A percentile compares a stretch with the other conserved stretches of the same genome.
Evolutionary conservation across 441 rosid species (phyloP).

Genomic region (Aquilaria agallochum): DNA sequence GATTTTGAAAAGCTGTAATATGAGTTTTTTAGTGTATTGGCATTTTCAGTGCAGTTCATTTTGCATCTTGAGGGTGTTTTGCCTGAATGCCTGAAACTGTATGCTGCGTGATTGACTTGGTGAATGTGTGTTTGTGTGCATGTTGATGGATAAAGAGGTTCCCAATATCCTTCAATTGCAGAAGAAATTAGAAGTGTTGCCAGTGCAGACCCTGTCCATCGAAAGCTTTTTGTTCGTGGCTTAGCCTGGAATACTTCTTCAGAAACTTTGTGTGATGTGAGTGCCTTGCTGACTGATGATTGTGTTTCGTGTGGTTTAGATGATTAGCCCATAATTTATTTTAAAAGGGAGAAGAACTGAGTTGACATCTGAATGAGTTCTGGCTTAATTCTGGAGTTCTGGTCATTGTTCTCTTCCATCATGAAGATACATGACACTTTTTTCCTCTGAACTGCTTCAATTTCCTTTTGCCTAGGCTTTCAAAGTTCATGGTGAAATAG

Average conservation of each 20-base stretch:
- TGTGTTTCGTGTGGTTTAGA: slow-evolving; percentile 36
- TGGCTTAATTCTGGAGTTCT: not conserved
- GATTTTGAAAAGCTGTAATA: not conserved
- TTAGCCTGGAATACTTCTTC: slow-evolving; percentile 85
- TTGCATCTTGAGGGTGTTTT: slow-evolving; percentile 18
- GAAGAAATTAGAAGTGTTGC: slow-evolving; percentile 74
- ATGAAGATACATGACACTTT: not conserved
- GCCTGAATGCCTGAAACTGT: slow-evolving; percentile 26
- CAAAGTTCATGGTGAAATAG: slow-evolving; percentile 64
- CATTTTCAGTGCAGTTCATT: slow-evolving; percentile 9
- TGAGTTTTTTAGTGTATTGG: not conserved
- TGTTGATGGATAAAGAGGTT: slow-evolving; percentile 67
- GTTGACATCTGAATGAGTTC: slow-evolving; percentile 1
- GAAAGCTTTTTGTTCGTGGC: slow-evolving; percentile 92
- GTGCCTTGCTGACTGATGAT: slow-evolving; percentile 51
- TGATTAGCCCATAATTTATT: slow-evolving; percentile 20
- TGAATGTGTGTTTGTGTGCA: slow-evolving; percentile 61
- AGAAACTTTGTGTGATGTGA: slow-evolving; percentile 78
- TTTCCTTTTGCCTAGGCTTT: slow-evolving; percentile 44
- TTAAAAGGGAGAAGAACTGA: too few species aligned
- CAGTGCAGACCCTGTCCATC: slow-evolving; percentile 77
- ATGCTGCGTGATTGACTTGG: slow-evolving; percentile 60
- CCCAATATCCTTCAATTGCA: slow-evolving; percentile 65
- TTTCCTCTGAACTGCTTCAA: slow-evolving; percentile 9
- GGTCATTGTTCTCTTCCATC: not conserved